phyloP scores from a whole-genome alignment of 257 asterid genomes.

The Cordia subcordata region DNA sequence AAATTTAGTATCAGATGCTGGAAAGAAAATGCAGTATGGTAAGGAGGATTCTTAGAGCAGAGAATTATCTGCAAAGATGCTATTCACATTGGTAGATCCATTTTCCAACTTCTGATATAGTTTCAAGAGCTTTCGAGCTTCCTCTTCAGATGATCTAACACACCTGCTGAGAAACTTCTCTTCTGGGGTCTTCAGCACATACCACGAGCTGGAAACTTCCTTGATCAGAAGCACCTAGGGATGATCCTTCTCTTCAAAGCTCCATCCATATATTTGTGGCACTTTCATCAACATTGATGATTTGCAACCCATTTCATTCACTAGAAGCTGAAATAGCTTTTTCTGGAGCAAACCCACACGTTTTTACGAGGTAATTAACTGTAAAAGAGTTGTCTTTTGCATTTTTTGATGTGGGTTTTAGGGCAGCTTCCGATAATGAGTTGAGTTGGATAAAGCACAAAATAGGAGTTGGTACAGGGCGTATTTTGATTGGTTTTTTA shows the following conservation, averaged over 20 bases:
- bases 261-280: not conserved
- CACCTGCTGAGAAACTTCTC: conserved; percentile 1
- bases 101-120: conserved; percentile 10
- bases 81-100: too few species aligned
- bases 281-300: not conserved
- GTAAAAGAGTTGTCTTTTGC: conserved; percentile 1
- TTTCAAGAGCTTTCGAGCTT: conserved; percentile 14
- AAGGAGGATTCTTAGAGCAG: too few species aligned
- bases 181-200: not conserved
- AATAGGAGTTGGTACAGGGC: not conserved
- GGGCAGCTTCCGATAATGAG: not conserved
- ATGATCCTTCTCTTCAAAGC: conserved; percentile 16
- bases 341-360: conserved; percentile 20
- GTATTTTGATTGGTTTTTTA: too few species aligned
- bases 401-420: not conserved
- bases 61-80: too few species aligned
- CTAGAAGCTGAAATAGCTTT: conserved; percentile 14
- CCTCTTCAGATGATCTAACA: conserved; percentile 9
- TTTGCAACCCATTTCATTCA: conserved; percentile 16
- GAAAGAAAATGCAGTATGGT: too few species aligned
- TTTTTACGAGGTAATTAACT: conserved; percentile 10
- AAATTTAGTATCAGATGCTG: too few species aligned
- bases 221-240: conserved; percentile 14
- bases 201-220: not conserved
- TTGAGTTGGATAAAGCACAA: not conserved